A percentile compares a stretch with the other conserved stretches of the same genome.
Evolutionary conservation across 1,284 basidiomycete species (phyloP).

Genomic region (Boletellus deceptivus): DNA sequence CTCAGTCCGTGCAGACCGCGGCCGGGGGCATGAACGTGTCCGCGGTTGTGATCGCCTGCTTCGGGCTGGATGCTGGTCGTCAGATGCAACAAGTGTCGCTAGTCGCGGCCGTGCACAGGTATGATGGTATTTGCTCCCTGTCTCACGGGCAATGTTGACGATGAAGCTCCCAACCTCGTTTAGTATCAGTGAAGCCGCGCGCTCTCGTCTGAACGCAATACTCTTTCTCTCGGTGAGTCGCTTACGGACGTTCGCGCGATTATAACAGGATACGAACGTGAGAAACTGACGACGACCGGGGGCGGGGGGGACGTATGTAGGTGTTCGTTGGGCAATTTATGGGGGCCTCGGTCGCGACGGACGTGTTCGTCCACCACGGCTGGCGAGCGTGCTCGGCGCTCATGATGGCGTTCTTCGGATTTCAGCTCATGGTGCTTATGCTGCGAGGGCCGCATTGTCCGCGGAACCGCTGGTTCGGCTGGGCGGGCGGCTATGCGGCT

Average conservation of each 20-base stretch:
- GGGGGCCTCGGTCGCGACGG: slow-evolving; percentile 62
- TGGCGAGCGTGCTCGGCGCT: slow-evolving; percentile 57
- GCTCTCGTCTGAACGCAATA: slow-evolving; percentile 62
- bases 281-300: too few relatives aligned
- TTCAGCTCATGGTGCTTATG: slow-evolving; percentile 34
- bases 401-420: slow-evolving; percentile 49
- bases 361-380: slow-evolving; percentile 57
- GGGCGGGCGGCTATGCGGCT: slow-evolving; percentile 47
- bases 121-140: background rate
- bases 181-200: slow-evolving; percentile 49
- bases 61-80: slow-evolving; percentile 45
- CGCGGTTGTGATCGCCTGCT: slow-evolving; percentile 50
- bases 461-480: slow-evolving; percentile 57
- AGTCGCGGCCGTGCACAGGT: slow-evolving; percentile 40
- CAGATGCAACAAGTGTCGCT: slow-evolving; percentile 44
- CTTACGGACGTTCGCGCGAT: slow-evolving; percentile 36
- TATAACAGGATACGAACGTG: too few relatives aligned
- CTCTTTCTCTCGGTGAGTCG: slow-evolving; percentile 52
- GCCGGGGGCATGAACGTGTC: slow-evolving; percentile 59
- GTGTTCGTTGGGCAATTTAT: slow-evolving; percentile 61
- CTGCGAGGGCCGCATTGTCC: slow-evolving; percentile 48
- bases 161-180: slow-evolving; percentile 35
- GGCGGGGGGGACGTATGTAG: slow-evolving; percentile 41
- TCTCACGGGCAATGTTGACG: too few relatives aligned
- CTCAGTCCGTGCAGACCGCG: slow-evolving; percentile 52